Percentiles rank a stretch among this genome's conserved stretches.
Conservation (phyloP, 768 basidiomycete genomes). For the Termitomyces sp. region DNA sequence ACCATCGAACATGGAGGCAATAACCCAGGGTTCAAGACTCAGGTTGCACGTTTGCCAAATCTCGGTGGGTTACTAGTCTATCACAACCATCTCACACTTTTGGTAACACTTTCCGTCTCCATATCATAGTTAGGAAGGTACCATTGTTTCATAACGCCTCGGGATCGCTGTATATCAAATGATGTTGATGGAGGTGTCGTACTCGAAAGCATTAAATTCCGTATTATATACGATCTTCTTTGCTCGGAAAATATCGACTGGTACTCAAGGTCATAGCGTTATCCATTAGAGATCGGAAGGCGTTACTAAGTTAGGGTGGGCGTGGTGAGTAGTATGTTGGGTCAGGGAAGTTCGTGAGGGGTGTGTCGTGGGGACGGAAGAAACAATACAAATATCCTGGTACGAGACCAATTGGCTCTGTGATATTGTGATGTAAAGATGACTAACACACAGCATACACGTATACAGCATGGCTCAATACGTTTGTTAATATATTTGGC, state of each 20-base stretch:
- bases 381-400: too few relatives aligned
- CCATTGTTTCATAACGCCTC: constrained; percentile 33
- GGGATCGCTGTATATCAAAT: constrained; percentile 40
- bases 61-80: constrained; percentile 6
- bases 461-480: too few relatives aligned
- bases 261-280: constrained; percentile 33
- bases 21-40: constrained; percentile 35
- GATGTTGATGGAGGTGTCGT: constrained; percentile 35
- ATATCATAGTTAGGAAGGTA: neutral
- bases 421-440: too few relatives aligned
- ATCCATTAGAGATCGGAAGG: too few relatives aligned
- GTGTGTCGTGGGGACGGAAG: too few relatives aligned
- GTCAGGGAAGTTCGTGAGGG: too few relatives aligned
- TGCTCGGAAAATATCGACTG: constrained; percentile 35
- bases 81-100: neutral
- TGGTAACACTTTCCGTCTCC: neutral
- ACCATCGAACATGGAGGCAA: constrained; percentile 44
- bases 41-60: constrained; percentile 20
- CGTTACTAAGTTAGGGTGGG: too few relatives aligned
- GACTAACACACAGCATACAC: too few relatives aligned
- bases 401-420: too few relatives aligned
- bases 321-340: too few relatives aligned
- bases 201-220: constrained; percentile 35
- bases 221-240: constrained; percentile 36
- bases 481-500: too few relatives aligned